These are phyloP conservation scores for Metschnikowia similis DNA, from an alignment of 805 yeast genomes.

Conservation along the genomic window DNA sequence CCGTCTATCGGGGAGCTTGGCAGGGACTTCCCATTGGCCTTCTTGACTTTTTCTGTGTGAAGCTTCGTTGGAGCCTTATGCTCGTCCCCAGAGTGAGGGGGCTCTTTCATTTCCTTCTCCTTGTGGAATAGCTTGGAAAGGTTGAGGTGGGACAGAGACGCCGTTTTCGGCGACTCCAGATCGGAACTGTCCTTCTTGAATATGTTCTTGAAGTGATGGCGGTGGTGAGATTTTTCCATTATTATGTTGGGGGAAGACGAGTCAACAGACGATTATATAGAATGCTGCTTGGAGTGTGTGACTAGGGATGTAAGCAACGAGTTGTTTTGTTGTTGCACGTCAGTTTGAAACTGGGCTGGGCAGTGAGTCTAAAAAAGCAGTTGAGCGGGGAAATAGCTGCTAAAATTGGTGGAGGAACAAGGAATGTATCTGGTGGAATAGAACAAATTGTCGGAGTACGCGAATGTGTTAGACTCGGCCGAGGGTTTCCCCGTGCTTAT, in stretches of 20 bases:
- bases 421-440: not conserved
- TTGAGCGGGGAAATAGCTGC: not conserved
- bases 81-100: not conserved
- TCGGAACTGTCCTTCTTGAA: slow-evolving; percentile 20
- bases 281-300: not conserved
- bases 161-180: slow-evolving; percentile 7
- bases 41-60: not conserved
- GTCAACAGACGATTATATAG: not conserved
- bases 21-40: not conserved
- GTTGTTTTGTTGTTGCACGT: not conserved
- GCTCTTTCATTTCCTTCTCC: slow-evolving; percentile 12
- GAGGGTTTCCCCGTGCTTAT: slow-evolving; percentile 2
- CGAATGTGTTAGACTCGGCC: not conserved
- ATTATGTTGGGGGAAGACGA: not conserved
- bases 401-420: not conserved
- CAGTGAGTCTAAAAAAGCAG: not conserved
- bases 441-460: not conserved
- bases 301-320: not conserved
- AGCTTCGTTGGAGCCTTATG: slow-evolving; percentile 2
- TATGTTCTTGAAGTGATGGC: slow-evolving; percentile 20
- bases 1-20: slow-evolving; percentile 7
- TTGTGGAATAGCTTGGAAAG: slow-evolving; percentile 21
- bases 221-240: slow-evolving; percentile 10
- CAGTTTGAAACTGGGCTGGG: not conserved
- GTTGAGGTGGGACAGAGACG: slow-evolving; percentile 15